Base-by-base conservation (phyloP, 2,329 filamentous ascomycete species). In the Westerdykella aurantiaca region DNA sequence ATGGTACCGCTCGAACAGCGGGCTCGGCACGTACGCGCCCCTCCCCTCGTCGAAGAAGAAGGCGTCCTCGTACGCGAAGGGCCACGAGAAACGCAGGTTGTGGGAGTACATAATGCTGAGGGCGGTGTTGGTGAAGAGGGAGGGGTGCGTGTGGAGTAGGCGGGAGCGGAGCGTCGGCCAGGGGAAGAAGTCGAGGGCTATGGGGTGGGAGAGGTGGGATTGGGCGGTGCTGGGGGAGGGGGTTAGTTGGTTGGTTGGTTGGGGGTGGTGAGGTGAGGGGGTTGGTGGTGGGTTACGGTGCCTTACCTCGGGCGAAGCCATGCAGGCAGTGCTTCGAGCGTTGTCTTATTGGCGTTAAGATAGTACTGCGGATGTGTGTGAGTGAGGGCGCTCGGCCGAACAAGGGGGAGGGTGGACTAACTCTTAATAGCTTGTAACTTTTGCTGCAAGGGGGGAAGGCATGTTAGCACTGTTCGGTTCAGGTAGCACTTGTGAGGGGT, bases 161-260 rank as follows among this genome's bases (percentile, higher is more conserved):
- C 61, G 58, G 38, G 58, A 48, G 39, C 62, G 57, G 5, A 65
- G 52, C 1, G 58, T 57, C 4, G 58, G 62, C 62, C 61, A 65
- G 5, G 62, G 56, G 41, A 64, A 64, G 48, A 64, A 64, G 43
- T 65, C 61, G 38, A 65, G 34, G 11, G 60, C 55, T 10, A 61
- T 51, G 34, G 60, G 61, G 45, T 65, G 61, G 7, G 44, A 45
- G 2, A 48, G 57, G 2, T 52, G 47, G 10, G 60, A 46, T 48
- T 65, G 62, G 5, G 51, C 37, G 13, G 45, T 7, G 33, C 56
- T 63, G 33, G 25, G 37, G 33, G 25, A 35, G n/a, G 25, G 22
- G 23, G 42, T 43, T 23, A 22, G 38, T 16, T 31, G 23, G 22
- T 21, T 44, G 57, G 54, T 50, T 58, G 18, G 56, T 56, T 34